Percentiles rank a stretch among this genome's conserved stretches.
Evolutionary conservation across 148 eudicot genomes (phyloP).

Genomic region (Beta vulgaris): DNA sequence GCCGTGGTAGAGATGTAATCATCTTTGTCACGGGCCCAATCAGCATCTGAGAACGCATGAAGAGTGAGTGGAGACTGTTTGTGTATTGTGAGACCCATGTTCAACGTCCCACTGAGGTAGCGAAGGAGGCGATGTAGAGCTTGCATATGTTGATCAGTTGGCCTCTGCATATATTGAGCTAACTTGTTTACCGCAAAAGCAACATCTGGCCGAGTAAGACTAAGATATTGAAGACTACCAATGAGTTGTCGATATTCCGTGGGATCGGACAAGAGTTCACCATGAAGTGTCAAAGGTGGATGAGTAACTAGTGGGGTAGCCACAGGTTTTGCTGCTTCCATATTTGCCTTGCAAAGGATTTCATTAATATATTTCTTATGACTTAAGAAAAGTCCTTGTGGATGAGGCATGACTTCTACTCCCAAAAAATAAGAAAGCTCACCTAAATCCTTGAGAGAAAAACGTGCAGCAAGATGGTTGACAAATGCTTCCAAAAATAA

Average conservation of each 20-base stretch:
- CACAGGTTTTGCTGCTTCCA: neutral
- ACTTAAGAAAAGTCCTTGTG: neutral
- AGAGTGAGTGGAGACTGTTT: neutral
- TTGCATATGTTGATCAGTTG: neutral
- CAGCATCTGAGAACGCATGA: neutral
- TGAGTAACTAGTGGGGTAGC: neutral
- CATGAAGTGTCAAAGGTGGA: neutral
- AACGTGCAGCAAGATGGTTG: neutral
- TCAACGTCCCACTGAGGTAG: neutral
- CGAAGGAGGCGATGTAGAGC: neutral
- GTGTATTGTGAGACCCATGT: neutral
- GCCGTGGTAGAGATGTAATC: neutral
- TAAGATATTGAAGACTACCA: constrained; percentile 3
- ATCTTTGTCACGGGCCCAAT: neutral
- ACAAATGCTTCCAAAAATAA: neutral
- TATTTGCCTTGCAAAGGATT: neutral
- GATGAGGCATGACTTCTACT: too few relatives aligned
- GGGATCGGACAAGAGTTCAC: neutral
- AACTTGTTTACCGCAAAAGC: constrained; percentile 11
- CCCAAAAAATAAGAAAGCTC: neutral
- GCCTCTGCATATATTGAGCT: constrained; percentile 8
- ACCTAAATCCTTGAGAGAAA: neutral
- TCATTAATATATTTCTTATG: neutral
- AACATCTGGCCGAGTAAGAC: constrained; percentile 1
- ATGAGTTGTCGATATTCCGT: neutral